Evolutionary conservation across 2,329 filamentous ascomycete species (phyloP), one percentile per base, ranked within the genome.

Genomic region (Fusarium sp.): DNA sequence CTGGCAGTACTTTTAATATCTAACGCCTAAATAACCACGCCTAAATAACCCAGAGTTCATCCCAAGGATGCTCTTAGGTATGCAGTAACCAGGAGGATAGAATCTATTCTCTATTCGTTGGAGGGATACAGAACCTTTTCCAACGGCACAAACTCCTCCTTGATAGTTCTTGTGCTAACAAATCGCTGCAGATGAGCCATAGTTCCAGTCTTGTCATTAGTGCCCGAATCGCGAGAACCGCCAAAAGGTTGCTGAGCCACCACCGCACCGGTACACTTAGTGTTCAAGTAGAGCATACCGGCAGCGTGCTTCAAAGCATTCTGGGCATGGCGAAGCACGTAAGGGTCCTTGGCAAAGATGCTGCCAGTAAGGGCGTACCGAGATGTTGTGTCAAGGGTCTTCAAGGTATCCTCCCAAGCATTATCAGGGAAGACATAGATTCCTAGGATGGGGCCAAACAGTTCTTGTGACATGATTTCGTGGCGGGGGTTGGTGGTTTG

Each of bases 221-320:
- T 91, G 6, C 89, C 89, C 63, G 87, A 89, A 3, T 86, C 87
- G 59, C 89, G 82, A 9, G 86, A 84, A 39, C 89, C 89, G 11
- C 89, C 89, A 74, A 91, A 91, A 2, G 89, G 88, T 76, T 91
- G 89, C 77, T 91, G 89, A 9, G 88, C 89, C 3, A 91, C 88
- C 14, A 91, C 86, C 3, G 89, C 88, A 31, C 88, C 89, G 0
- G 89, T 91, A 72, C 66, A 71, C 34, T 71, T 93, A 76, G 93
- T 85, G 80, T 93, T 93, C 74, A 93, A 92, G 80, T 93, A 71
- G 0, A 71, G 42, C 64, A 70, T 93, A 15, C 91, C 91, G 1
- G 91, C 91, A 0, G 89, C 81, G 73, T 92, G 87, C 52, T 89
- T 83, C 43, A 94, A 80, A 44, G 83, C 84, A 54, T 91, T 85